These are phyloP conservation scores for Paecilomyces variotii DNA, from an alignment of 2,329 filamentous ascomycete species.

Conservation along the genomic window DNA sequence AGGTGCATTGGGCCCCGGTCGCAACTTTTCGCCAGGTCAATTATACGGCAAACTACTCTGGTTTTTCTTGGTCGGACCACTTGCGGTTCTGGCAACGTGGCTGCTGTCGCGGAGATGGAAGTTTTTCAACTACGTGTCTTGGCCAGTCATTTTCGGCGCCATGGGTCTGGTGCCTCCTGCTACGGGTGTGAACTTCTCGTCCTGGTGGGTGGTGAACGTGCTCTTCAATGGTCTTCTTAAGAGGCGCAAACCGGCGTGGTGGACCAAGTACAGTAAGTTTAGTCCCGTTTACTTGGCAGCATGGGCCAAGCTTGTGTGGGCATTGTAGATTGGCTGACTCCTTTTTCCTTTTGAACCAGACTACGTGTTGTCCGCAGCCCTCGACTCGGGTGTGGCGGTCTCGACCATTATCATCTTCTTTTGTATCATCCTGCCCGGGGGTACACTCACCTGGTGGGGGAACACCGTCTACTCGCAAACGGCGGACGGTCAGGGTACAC, in stretches of 20 bases:
- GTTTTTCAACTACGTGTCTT: conserved; percentile 57
- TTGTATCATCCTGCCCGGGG: conserved; percentile 34
- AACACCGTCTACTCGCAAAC: conserved; percentile 31
- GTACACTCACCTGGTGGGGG: conserved; percentile 34
- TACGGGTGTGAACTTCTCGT: conserved; percentile 61
- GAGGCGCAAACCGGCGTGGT: conserved; percentile 38
- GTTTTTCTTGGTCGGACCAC: conserved; percentile 62
- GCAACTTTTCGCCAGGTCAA: conserved; percentile 56
- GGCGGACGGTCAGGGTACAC: conserved; percentile 34
- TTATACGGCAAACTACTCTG: conserved; percentile 59
- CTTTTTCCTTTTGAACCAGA: conserved; percentile 10
- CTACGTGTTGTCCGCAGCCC: conserved; percentile 37
- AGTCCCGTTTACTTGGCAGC: not conserved
- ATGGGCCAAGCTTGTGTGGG: not conserved
- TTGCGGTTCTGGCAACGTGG: conserved; percentile 54
- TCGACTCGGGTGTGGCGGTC: conserved; percentile 36
- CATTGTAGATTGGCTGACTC: not conserved
- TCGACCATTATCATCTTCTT: conserved; percentile 39
- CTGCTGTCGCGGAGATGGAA: conserved; percentile 52
- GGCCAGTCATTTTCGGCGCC: conserved; percentile 61
- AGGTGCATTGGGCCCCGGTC: conserved; percentile 56
- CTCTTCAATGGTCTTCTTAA: conserved; percentile 41
- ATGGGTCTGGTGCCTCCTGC: conserved; percentile 59
- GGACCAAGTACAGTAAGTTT: conserved; percentile 39
- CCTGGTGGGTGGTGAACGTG: conserved; percentile 50